Evolutionary conservation across 371 early-diverging fungal species (phyloP).

Genomic region (Capniomyces stellatus): DNA sequence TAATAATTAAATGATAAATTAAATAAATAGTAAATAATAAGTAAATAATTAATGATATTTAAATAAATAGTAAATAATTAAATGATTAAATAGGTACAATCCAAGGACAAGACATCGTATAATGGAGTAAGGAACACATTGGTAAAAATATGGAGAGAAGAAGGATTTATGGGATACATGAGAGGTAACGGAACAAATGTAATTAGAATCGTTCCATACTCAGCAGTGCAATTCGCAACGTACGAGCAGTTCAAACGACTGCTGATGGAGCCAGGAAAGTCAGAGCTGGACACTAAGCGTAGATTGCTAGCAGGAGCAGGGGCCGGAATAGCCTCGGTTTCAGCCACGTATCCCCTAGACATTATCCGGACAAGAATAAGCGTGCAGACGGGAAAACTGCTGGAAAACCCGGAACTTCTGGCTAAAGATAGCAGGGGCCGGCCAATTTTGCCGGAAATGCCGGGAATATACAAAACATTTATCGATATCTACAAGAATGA

Average conservation of each 20-base stretch:
- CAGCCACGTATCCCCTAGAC: conserved; percentile 75
- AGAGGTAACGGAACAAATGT: conserved; percentile 87
- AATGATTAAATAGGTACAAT: conserved; percentile 40
- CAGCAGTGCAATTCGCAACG: conserved; percentile 74
- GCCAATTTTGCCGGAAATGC: conserved; percentile 31
- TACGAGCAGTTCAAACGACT: conserved; percentile 45
- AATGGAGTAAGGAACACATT: conserved; percentile 51
- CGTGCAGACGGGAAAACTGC: conserved; percentile 44
- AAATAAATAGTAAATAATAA: background rate
- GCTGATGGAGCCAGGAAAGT: conserved; percentile 43
- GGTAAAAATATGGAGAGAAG: conserved; percentile 68
- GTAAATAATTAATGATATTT: background rate
- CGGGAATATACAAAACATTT: conserved; percentile 50
- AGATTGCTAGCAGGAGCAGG: conserved; percentile 61
- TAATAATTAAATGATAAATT: background rate
- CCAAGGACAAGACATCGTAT: conserved; percentile 43
- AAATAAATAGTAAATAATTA: background rate
- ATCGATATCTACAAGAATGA: conserved; percentile 47
- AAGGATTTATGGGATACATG: conserved; percentile 69
- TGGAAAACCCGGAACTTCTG: conserved; percentile 15
- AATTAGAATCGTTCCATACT: conserved; percentile 80
- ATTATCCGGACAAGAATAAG: conserved; percentile 70
- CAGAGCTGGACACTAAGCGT: conserved; percentile 50
- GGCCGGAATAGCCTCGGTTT: conserved; percentile 65
- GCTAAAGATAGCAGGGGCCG: conserved; percentile 23